phyloP scores from a whole-genome alignment of 768 basidiomycete genomes.

The Leucosporidium creatinivorum region DNA sequence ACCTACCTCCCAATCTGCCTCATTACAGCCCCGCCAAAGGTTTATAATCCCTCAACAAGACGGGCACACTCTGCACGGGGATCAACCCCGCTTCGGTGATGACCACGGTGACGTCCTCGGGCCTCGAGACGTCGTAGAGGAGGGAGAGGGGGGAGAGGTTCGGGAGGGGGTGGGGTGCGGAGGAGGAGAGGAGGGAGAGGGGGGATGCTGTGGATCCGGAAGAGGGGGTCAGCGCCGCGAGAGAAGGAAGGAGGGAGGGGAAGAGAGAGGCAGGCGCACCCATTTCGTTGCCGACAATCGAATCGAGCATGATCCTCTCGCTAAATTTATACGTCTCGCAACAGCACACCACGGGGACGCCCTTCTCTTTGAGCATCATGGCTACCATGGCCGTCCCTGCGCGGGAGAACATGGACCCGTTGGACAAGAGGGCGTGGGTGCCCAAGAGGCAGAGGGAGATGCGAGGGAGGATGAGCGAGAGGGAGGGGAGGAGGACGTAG shows the following conservation, averaged over 20 bases:
- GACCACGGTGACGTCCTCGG: conserved; percentile 84
- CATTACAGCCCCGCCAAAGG: background rate
- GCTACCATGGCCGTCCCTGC: conserved; percentile 93
- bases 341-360: conserved; percentile 89
- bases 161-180: conserved; percentile 34
- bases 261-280: conserved; percentile 48
- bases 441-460: conserved; percentile 81
- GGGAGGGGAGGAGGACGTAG: conserved; percentile 80
- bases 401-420: conserved; percentile 86
- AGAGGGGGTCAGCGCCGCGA: conserved; percentile 10
- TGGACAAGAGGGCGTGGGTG: conserved; percentile 87
- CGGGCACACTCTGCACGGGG: conserved; percentile 36
- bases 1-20: no score
- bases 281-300: conserved; percentile 91
- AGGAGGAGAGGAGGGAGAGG: conserved; percentile 30
- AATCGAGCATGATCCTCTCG: conserved; percentile 83
- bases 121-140: conserved; percentile 88
- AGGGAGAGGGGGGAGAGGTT: conserved; percentile 75
- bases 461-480: conserved; percentile 69
- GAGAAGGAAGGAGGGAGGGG: conserved; percentile 32
- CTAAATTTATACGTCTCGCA: conserved; percentile 99
- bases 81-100: conserved; percentile 93
- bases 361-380: conserved; percentile 85
- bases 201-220: conserved; percentile 39
- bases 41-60: conserved; percentile 37